Evolutionary conservation across 2,329 filamentous ascomycete species (phyloP), one percentile per base, ranked within the genome.

Genomic region (Arthroderma sp.): DNA sequence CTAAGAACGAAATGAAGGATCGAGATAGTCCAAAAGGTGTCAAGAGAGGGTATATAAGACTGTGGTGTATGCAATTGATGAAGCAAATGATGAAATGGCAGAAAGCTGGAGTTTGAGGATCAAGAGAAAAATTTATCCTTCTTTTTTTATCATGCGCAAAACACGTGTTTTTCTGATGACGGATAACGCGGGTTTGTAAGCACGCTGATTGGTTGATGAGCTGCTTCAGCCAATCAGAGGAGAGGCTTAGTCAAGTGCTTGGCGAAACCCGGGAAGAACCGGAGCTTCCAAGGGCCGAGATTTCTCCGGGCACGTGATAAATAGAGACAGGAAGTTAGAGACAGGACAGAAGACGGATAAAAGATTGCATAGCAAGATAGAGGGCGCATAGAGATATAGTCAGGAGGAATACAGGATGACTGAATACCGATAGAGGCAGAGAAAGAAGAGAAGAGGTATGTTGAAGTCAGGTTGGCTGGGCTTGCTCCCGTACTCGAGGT

Each of bases 1-100:
- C 6, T 8, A 8, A 17, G 47, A 51, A 2, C 25, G 47, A 33
- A 51, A 33, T 25, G 47, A 35, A 51, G 37, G 57, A 63, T 60
- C 58, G 60, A 55, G 60, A 62, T 61, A 57, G 59, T 68, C 65
- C 67, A 68, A 61, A 66, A 67, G 67, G 60, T 66, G 62, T 60
- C 59, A 63, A 53, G 60, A 59, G 61, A 59, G 56, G 61, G 56
- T 61, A 63, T 56, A 58, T 57, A 58, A 56, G 60, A 56, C 54
- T 56, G 62, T 56, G 33, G 25, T 38, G 28, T 15, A 33, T 28
- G 54, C 33, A 41, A 54, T 53, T 54, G 33, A 57, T 25, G 38
- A 21, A 38, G n/a, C 41, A 41, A 56, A 57, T 56, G 56, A 55
- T 58, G 57, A 47, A 59, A 38, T 28, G 58, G 28, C 52, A 58